Evolutionary conservation across 306 rosid genomes (phyloP).

Genomic region (Chamaecrista fasciculata): DNA sequence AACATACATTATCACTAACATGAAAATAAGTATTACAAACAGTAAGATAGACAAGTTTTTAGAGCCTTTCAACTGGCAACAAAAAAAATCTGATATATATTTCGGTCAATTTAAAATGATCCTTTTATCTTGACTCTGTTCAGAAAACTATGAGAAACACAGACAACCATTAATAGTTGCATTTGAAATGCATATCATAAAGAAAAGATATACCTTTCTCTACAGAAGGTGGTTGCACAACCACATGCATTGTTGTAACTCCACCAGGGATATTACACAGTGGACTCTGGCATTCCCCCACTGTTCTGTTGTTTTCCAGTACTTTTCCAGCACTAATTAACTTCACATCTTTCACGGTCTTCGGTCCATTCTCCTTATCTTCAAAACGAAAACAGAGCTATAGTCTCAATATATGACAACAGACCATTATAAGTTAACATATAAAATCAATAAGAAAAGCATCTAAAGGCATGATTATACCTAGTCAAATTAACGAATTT

Average conservation of each 20-base stretch:
- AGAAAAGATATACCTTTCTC: constrained; percentile 62
- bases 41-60: background rate
- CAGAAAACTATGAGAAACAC: background rate
- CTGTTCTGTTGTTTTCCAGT: constrained; percentile 84
- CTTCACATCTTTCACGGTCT: constrained; percentile 87
- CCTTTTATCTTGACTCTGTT: background rate
- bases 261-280: constrained; percentile 73
- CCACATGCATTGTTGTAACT: constrained; percentile 88
- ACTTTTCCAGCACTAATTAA: constrained; percentile 78
- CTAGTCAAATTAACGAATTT: background rate
- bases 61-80: background rate
- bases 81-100: background rate
- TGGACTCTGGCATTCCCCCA: constrained; percentile 85
- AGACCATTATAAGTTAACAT: background rate
- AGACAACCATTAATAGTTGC: constrained; percentile 4
- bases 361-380: constrained; percentile 87
- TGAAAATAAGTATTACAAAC: background rate
- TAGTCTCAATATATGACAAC: constrained; percentile 12
- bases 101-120: background rate
- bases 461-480: constrained; percentile 4
- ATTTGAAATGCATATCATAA: constrained; percentile 1
- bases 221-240: constrained; percentile 64
- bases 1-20: background rate
- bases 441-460: background rate
- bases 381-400: constrained; percentile 30